A percentile compares a stretch with the other conserved stretches of the same genome.
Evolutionary conservation across 2,329 filamentous ascomycete species (phyloP).

Genomic region (Calonectria montana): DNA sequence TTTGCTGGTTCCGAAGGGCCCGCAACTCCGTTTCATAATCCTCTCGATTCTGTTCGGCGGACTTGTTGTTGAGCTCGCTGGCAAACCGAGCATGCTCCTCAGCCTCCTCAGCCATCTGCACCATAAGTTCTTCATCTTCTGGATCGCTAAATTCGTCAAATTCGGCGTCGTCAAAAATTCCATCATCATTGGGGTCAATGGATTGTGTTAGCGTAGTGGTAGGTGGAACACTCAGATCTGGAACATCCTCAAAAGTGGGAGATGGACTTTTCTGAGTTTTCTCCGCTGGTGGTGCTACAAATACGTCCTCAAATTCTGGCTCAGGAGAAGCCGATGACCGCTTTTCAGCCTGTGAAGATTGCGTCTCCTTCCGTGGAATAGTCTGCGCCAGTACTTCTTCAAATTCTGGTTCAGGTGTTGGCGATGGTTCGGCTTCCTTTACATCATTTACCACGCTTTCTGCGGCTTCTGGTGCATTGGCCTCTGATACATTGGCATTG

Average conservation of each 20-base stretch:
- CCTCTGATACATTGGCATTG: neutral
- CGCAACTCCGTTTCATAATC: slow-evolving; percentile 91
- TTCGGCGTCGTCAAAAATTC: slow-evolving; percentile 68
- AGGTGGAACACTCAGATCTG: slow-evolving; percentile 3
- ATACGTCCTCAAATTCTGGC: slow-evolving; percentile 51
- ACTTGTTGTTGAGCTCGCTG: slow-evolving; percentile 83
- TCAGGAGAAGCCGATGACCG: slow-evolving; percentile 49
- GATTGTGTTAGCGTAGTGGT: neutral
- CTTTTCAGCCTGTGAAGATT: slow-evolving; percentile 32
- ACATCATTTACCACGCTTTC: neutral
- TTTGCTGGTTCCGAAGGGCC: slow-evolving; percentile 90
- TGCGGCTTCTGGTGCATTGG: neutral
- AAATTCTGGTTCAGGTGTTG: neutral
- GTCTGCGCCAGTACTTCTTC: slow-evolving; percentile 12
- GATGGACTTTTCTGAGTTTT: slow-evolving; percentile 23
- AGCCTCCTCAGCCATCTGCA: slow-evolving; percentile 87
- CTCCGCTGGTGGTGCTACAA: slow-evolving; percentile 29
- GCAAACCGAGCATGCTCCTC: slow-evolving; percentile 96
- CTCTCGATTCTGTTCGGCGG: slow-evolving; percentile 74
- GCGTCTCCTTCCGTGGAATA: neutral
- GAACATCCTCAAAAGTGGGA: slow-evolving; percentile 29
- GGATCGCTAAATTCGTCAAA: slow-evolving; percentile 84
- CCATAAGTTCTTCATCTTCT: slow-evolving; percentile 90
- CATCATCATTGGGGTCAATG: slow-evolving; percentile 50
- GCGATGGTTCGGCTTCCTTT: neutral